These are phyloP conservation scores for Conoideocrella luteorostrata DNA, from an alignment of 2,329 filamentous ascomycete species.

Conservation along the genomic window DNA sequence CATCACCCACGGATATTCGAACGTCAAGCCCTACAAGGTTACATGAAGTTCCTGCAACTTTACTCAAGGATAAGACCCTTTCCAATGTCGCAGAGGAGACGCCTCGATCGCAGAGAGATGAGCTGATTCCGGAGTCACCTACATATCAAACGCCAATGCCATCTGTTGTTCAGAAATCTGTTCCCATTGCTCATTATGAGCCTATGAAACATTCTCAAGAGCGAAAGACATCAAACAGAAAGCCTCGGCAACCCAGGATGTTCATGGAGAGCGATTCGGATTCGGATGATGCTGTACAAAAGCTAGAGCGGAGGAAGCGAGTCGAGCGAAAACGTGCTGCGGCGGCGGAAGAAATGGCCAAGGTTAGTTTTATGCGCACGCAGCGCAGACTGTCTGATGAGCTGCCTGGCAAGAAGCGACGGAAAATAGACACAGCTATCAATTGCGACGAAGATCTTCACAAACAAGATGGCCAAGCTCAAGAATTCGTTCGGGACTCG, in stretches of 20 bases:
- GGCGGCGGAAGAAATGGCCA: conserved; percentile 33
- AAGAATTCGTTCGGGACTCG: conserved; percentile 16
- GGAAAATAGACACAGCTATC: conserved; percentile 11
- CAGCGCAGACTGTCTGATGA: conserved; percentile 16
- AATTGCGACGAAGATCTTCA: neutral
- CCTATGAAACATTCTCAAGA: conserved; percentile 41
- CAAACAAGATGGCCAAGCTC: neutral
- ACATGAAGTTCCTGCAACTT: conserved; percentile 24
- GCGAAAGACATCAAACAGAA: conserved; percentile 22
- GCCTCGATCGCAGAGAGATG: conserved; percentile 21
- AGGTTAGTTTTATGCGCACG: conserved; percentile 30
- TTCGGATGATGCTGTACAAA: conserved; percentile 26
- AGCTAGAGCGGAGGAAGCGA: conserved; percentile 28
- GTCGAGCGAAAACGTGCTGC: conserved; percentile 32
- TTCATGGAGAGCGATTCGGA: conserved; percentile 26
- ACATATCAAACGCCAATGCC: conserved; percentile 18
- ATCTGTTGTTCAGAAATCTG: conserved; percentile 23
- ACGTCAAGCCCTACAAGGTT: conserved; percentile 35
- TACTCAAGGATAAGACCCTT: conserved; percentile 15
- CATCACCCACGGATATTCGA: conserved; percentile 35
- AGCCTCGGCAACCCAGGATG: conserved; percentile 16
- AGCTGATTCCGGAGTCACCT: conserved; percentile 32
- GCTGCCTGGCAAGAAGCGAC: conserved; percentile 21
- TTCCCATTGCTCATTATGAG: conserved; percentile 37
- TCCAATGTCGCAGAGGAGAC: conserved; percentile 18